Base-by-base conservation (phyloP, 306 rosid genomes). In the Luffa acutangula region DNA sequence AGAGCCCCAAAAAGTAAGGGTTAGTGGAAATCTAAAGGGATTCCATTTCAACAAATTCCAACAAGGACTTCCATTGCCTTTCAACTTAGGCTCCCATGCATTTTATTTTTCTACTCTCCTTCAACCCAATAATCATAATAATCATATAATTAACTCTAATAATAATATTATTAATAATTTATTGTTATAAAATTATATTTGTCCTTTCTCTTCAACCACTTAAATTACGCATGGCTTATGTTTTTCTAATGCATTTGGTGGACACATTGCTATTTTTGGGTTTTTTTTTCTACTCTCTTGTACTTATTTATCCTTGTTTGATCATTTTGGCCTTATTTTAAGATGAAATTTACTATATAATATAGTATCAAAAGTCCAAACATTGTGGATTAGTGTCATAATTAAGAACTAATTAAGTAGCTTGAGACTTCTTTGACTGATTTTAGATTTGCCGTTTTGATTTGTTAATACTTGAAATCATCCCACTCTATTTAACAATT, bases 11-110 rank as follows among this genome's bases (percentile, higher is more conserved):
- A 65, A 66, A 41, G 49, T 66, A 18, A 66, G 31, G 71, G 6
- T 64, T 39, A 66, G 74, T 66, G 74, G 74, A 66, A 39, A 66
- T 39, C 74, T 66, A 66, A 66, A 18, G 3, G 74, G 74, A 66
- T 66, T 18, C 74, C 74, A 66, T 66, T 66, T 39, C 33, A 39
- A 66, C 74, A 17, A 66, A 66, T 66, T 66, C 74, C 74, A 66
- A 18, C 49, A 66, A 66, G 51, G 74, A 66, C 74, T 66, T 66
- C 74, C 74, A 66, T 58, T 21, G 3, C 60, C 60, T 17, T 56
- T 18, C 59, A 15, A 54, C 59, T 13, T 52, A 52, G n/a, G 0
- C 21, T 53, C 7, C 62, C 62, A 57, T 57, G 62, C 62, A 57
- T 57, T 12, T 20, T 6, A 7, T 7, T 57, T 57, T 57, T 57